Evolutionary conservation across 2,329 filamentous ascomycete species (phyloP).

Genomic region (Macrophomina tecta): DNA sequence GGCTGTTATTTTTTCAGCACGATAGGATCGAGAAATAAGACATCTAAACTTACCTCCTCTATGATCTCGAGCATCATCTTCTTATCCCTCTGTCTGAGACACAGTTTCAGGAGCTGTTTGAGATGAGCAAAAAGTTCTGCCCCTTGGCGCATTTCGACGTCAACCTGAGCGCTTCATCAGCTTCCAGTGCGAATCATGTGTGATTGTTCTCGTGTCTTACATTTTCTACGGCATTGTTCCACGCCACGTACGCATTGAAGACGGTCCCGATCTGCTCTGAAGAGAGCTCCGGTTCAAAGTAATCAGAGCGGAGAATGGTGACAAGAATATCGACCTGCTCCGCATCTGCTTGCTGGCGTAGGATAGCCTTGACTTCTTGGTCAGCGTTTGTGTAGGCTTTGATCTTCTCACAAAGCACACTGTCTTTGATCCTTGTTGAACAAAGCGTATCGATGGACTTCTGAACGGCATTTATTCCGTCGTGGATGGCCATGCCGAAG

Average conservation of each 20-base stretch:
- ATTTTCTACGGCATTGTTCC: slow-evolving; percentile 93
- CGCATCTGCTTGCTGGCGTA: slow-evolving; percentile 73
- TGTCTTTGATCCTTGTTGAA: slow-evolving; percentile 76
- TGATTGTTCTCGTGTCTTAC: slow-evolving; percentile 36
- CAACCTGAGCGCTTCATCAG: slow-evolving; percentile 55
- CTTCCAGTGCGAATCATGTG: background rate
- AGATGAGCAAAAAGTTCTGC: slow-evolving; percentile 92
- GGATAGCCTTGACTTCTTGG: slow-evolving; percentile 74
- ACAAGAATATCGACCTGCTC: slow-evolving; percentile 87
- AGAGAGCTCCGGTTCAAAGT: slow-evolving; percentile 73
- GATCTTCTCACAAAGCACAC: slow-evolving; percentile 79
- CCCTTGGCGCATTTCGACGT: slow-evolving; percentile 85
- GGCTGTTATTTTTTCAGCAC: slow-evolving; percentile 55
- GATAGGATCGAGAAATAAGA: background rate
- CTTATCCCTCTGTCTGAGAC: slow-evolving; percentile 92
- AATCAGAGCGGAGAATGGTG: slow-evolving; percentile 79
- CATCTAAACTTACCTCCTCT: slow-evolving; percentile 67
- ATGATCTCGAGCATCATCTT: slow-evolving; percentile 95
- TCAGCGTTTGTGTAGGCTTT: slow-evolving; percentile 77
- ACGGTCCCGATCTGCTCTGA: slow-evolving; percentile 80
- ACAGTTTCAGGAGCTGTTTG: slow-evolving; percentile 92
- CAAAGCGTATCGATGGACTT: slow-evolving; percentile 81
- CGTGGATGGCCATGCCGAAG: slow-evolving; percentile 87
- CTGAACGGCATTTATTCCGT: slow-evolving; percentile 87
- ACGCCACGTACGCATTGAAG: slow-evolving; percentile 95